phyloP scores from a whole-genome alignment of 1,284 basidiomycete genomes.

The Malassezia sp. region DNA sequence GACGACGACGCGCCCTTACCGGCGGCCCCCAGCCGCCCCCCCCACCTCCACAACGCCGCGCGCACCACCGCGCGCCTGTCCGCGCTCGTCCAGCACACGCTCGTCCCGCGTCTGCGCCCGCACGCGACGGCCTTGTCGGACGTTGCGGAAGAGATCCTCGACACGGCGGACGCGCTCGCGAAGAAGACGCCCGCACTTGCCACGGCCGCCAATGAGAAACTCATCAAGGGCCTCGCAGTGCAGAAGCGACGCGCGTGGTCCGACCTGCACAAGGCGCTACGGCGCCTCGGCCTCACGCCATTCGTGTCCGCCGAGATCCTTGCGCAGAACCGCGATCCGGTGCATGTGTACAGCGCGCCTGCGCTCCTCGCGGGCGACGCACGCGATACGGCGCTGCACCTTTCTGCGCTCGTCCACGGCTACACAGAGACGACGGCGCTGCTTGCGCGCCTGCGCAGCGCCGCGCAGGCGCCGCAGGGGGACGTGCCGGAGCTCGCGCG shows the following conservation, averaged over 20 bases:
- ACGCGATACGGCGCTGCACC: slow-evolving; percentile 56
- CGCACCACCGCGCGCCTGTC: slow-evolving; percentile 24
- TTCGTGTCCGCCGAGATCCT: slow-evolving; percentile 55
- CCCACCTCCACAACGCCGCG: slow-evolving; percentile 3
- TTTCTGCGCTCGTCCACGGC: slow-evolving; percentile 60
- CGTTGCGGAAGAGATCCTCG: slow-evolving; percentile 60
- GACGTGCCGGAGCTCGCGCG: slow-evolving; percentile 78
- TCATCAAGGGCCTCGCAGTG: slow-evolving; percentile 61
- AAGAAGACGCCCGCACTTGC: slow-evolving; percentile 33
- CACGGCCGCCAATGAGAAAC: slow-evolving; percentile 53
- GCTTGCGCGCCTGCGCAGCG: slow-evolving; percentile 60
- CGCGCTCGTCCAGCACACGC: slow-evolving; percentile 16
- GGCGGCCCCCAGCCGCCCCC: neutral
- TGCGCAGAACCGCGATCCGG: slow-evolving; percentile 57
- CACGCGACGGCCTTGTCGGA: slow-evolving; percentile 8
- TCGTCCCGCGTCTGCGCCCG: slow-evolving; percentile 20
- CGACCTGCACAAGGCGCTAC: slow-evolving; percentile 79
- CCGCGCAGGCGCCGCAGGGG: slow-evolving; percentile 61
- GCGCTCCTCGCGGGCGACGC: slow-evolving; percentile 23
- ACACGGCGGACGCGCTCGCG: slow-evolving; percentile 56
- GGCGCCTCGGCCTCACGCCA: slow-evolving; percentile 59
- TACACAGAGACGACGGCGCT: too few species aligned
- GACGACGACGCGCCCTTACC: too few species aligned
- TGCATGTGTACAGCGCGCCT: slow-evolving; percentile 56
- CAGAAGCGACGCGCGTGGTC: slow-evolving; percentile 84